phyloP scores from a whole-genome alignment of 108 stramenopile species.

The Pseudonitzschia multistriata region DNA sequence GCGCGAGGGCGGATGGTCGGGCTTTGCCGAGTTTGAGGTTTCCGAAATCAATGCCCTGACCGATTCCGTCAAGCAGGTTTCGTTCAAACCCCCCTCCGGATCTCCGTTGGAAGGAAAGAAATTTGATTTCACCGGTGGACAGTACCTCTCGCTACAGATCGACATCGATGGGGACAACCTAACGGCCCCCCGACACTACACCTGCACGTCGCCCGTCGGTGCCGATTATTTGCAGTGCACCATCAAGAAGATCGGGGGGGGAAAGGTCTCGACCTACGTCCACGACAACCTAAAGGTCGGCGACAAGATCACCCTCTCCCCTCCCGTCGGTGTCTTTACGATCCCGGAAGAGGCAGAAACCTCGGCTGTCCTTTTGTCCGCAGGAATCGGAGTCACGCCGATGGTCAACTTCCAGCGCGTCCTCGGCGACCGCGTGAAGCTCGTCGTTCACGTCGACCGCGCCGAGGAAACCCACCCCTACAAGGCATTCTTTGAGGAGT shows the following conservation, averaged over 20 bases:
- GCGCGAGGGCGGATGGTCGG: conserved; percentile 12
- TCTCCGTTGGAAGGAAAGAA: conserved; percentile 3
- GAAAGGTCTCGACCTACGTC: background rate
- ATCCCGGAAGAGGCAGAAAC: background rate
- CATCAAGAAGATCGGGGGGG: conserved; percentile 10
- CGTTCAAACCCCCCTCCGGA: conserved; percentile 14
- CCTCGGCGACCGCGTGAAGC: background rate
- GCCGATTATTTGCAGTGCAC: conserved; percentile 15
- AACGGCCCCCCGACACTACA: conserved; percentile 19
- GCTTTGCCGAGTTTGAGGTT: conserved; percentile 8
- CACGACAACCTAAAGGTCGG: conserved; percentile 7
- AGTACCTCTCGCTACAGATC: conserved; percentile 18
- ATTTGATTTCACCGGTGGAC: conserved; percentile 18
- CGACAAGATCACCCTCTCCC: conserved; percentile 1
- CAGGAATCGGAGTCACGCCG: conserved; percentile 22
- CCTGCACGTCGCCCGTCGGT: conserved; percentile 6
- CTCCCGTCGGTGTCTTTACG: conserved; percentile 15
- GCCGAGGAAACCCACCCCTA: background rate
- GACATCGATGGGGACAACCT: conserved; percentile 15
- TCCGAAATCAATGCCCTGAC: conserved; percentile 10
- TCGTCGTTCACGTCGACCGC: conserved; percentile 1
- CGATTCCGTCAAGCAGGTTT: conserved; percentile 2
- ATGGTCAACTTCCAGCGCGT: conserved; percentile 8
- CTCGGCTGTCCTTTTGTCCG: background rate
- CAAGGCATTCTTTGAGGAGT: conserved; percentile 3